phyloP scores from a whole-genome alignment of 306 rosid species.

The barrel medic (Medicago truncatula) region MtrunA17r5.0-ANR NC_053048.1:17849001-17849500 shows the following conservation, averaged over 20 bases:
- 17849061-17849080: background rate
- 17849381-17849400: constrained; percentile 11
- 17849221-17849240: constrained; percentile 58
- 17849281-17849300: constrained; percentile 83
- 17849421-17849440: constrained; percentile 45
- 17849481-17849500: constrained; percentile 88
- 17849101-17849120: background rate
- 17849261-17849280: constrained; percentile 77
- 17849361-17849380: constrained; percentile 23
- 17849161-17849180: constrained; percentile 33
- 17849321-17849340: constrained; percentile 95
- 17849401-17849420: background rate
- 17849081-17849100: background rate
- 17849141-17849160: background rate
- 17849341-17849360: constrained; percentile 52
- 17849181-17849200: constrained; percentile 25
- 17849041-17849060: background rate
- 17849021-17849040: background rate
- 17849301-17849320: constrained; percentile 89
- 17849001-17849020: too few species aligned
- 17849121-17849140: background rate
- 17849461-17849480: constrained; percentile 80
- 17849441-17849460: constrained; percentile 92
- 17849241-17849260: constrained; percentile 79
- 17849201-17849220: constrained; percentile 38